phyloP scores from a whole-genome alignment of 192 early-diverging fungal genomes.

The Coemansia sp. region DNA sequence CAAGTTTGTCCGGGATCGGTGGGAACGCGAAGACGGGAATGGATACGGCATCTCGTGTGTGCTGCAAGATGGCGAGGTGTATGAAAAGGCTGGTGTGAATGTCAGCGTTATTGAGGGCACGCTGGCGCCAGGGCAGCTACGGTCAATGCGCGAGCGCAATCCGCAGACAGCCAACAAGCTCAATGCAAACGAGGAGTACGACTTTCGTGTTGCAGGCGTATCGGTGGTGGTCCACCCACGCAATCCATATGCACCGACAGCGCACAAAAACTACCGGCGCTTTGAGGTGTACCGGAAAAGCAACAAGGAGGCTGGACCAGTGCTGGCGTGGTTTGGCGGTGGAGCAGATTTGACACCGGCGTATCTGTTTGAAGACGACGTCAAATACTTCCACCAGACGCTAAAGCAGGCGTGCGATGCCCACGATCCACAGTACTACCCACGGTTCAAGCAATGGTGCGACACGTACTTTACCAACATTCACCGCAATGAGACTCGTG shows the following conservation, averaged over 20 bases:
- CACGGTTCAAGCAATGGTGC: constrained; percentile 93
- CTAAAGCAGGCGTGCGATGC: constrained; percentile 93
- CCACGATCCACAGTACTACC: constrained; percentile 80
- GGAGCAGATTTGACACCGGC: constrained; percentile 93
- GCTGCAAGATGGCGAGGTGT: constrained; percentile 86
- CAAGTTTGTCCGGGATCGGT: constrained; percentile 74
- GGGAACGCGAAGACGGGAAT: constrained; percentile 82
- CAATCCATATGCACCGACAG: constrained; percentile 95
- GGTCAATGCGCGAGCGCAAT: constrained; percentile 89
- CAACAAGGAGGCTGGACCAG: constrained; percentile 61
- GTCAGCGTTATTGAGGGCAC: constrained; percentile 86
- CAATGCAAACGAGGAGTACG: constrained; percentile 58
- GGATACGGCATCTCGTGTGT: constrained; percentile 92
- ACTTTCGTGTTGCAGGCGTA: constrained; percentile 88
- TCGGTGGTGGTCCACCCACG: constrained; percentile 91
- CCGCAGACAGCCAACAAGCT: constrained; percentile 58
- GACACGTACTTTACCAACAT: constrained; percentile 90
- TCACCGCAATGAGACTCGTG: constrained; percentile 87
- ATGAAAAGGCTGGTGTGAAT: constrained; percentile 97
- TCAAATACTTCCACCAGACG: constrained; percentile 86
- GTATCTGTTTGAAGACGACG: constrained; percentile 90
- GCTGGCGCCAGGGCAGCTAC: constrained; percentile 70
- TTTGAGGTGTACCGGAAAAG: constrained; percentile 78
- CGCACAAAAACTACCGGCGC: constrained; percentile 96
- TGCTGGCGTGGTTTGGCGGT: constrained; percentile 94